Evolutionary conservation across 345 rosid species (phyloP), one percentile per base, ranked within the genome.

Genomic region (Orychophragmus violaceus): DNA sequence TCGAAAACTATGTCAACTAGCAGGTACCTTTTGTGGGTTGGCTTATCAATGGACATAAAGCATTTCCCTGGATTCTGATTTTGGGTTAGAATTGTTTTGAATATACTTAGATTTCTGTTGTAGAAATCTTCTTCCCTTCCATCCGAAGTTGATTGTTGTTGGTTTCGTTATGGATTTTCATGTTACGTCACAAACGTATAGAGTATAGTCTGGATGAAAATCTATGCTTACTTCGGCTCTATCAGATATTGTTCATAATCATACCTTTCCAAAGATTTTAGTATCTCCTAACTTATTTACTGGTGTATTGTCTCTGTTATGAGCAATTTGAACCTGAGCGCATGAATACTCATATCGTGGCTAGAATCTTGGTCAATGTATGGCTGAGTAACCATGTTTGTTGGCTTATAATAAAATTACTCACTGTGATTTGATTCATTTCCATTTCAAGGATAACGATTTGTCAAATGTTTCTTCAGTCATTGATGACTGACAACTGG

Each of bases 281-380:
- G 24, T 19, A 8, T 33, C 23, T 71, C 39, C 16, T 23, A 27
- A n/a, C n/a, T 33, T 0, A 5, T 13, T 74, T 11, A 62, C 22
- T 21, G n/a, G 37, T 51, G 44, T 46, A 21, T 5, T 49, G 51
- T 61, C 51, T 29, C 49, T 45, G 62, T 9, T 49, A 74, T 82
- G 79, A n/a, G n/a, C 82, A 90, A 97, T 93, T 90, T 81, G 98
- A 88, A 81, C 96, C 96, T 1, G 90, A 85, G 70, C 77, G 94
- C 33, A 88, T 85, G 90, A 90, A 89, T 76, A 76, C 84, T 68
- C 90, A 87, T 70, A 88, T 88, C 13, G 88, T 88, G 35, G 82
- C 90, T 29, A 80, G 82, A 51, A 88, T 88, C 69, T 74, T 90
- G 80, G 74, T 93, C 28, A 93, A 93, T 94, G 97, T 86, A 54